A percentile compares a stretch with the other conserved stretches of the same genome.
Evolutionary conservation across 2,329 filamentous ascomycete species (phyloP).

Genomic region (Xylariaceae sp.): DNA sequence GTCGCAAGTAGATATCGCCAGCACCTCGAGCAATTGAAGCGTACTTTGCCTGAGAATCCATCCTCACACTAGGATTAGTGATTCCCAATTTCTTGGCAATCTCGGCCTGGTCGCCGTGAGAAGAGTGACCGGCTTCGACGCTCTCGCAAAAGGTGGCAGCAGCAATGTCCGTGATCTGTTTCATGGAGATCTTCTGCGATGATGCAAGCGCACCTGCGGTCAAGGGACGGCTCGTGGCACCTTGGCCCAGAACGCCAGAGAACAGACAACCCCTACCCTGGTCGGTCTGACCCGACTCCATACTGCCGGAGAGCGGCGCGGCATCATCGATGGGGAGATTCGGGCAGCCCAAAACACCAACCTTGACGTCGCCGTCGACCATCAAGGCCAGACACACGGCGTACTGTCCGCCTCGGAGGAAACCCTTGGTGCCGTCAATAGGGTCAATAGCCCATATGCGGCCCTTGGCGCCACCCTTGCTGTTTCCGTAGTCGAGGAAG

Average conservation of each 20-base stretch:
- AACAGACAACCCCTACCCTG: slow-evolving; percentile 82
- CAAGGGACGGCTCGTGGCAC: slow-evolving; percentile 74
- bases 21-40: slow-evolving; percentile 89
- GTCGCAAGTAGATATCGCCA: slow-evolving; percentile 86
- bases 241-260: slow-evolving; percentile 72
- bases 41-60: slow-evolving; percentile 99
- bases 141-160: slow-evolving; percentile 93
- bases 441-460: slow-evolving; percentile 96
- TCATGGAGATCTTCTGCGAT: slow-evolving; percentile 71
- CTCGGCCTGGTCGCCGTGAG: slow-evolving; percentile 78
- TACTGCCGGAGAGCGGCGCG: slow-evolving; percentile 62
- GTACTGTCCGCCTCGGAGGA: slow-evolving; percentile 92
- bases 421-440: slow-evolving; percentile 97
- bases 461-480: slow-evolving; percentile 64
- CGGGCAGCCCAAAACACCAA: slow-evolving; percentile 90
- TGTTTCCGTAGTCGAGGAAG: slow-evolving; percentile 63
- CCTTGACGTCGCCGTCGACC: slow-evolving; percentile 87
- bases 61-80: slow-evolving; percentile 80
- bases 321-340: slow-evolving; percentile 87
- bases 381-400: slow-evolving; percentile 90
- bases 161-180: slow-evolving; percentile 64
- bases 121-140: slow-evolving; percentile 88
- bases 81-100: slow-evolving; percentile 85
- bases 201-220: slow-evolving; percentile 47
- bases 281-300: slow-evolving; percentile 69